A percentile compares a stretch with the other conserved stretches of the same genome.
These are phyloP conservation scores for Hypoxylon sp. DNA, from an alignment of 2,329 filamentous ascomycete species.

Conservation along the genomic window DNA sequence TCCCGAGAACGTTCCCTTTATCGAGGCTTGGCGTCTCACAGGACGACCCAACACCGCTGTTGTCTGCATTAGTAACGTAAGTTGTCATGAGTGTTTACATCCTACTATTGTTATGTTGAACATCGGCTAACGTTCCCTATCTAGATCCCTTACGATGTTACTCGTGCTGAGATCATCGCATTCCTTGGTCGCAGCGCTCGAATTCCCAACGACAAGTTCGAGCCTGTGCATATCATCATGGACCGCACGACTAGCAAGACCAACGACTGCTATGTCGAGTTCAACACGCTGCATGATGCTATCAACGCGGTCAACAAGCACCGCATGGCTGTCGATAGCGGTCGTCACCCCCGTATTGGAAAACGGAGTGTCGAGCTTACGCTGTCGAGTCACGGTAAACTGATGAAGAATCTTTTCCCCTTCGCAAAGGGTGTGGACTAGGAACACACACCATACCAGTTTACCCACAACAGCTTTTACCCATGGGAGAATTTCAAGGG, in stretches of 20 bases:
- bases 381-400: slow-evolving; percentile 67
- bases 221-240: slow-evolving; percentile 66
- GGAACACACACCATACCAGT: slow-evolving; percentile 61
- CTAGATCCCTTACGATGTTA: slow-evolving; percentile 62
- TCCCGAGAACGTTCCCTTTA: slow-evolving; percentile 63
- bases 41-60: slow-evolving; percentile 59
- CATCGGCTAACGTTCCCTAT: slow-evolving; percentile 20
- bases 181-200: slow-evolving; percentile 62
- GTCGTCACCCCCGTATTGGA: slow-evolving; percentile 66
- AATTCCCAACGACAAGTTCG: slow-evolving; percentile 59
- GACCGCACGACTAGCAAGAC: slow-evolving; percentile 64
- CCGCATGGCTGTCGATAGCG: slow-evolving; percentile 47
- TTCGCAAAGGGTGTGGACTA: slow-evolving; percentile 69
- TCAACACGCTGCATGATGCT: slow-evolving; percentile 65
- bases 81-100: slow-evolving; percentile 46
- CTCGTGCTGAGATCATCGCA: slow-evolving; percentile 60
- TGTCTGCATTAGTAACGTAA: slow-evolving; percentile 66
- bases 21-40: slow-evolving; percentile 57
- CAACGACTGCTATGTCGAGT: slow-evolving; percentile 63
- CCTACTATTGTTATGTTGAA: background rate
- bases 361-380: slow-evolving; percentile 71
- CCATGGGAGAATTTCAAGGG: slow-evolving; percentile 70
- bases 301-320: slow-evolving; percentile 67
- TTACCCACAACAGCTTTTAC: slow-evolving; percentile 55
- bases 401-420: slow-evolving; percentile 76